phyloP scores from a whole-genome alignment of 176 grass and related monocot species.

The Lolium perenne region DNA sequence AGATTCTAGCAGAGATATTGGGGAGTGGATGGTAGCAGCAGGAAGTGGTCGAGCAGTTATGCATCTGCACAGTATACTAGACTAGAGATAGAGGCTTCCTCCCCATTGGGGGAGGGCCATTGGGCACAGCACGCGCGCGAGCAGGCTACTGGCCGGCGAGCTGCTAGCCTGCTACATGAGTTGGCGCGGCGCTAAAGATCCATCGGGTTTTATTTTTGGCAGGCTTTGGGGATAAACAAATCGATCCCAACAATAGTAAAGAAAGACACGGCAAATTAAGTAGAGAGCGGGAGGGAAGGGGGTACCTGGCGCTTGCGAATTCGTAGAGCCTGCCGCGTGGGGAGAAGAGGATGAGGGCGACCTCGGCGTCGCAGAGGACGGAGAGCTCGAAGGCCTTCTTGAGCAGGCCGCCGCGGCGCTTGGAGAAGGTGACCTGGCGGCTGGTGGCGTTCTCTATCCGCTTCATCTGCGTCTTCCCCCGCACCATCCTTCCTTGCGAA shows the following conservation, averaged over 20 bases:
- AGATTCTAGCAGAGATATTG: conserved; percentile 35
- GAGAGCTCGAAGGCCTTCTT: conserved; percentile 98
- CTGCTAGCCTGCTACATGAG: neutral
- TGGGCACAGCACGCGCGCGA: neutral
- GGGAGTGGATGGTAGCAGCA: neutral
- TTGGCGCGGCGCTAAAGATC: conserved; percentile 31
- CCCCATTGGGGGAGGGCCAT: neutral
- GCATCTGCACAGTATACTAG: neutral
- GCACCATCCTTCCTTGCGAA: conserved; percentile 58
- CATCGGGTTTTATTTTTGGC: conserved; percentile 29
- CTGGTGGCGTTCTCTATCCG: conserved; percentile 79
- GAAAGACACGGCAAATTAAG: conserved; percentile 1
- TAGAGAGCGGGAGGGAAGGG: no score
- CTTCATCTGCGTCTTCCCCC: conserved; percentile 84
- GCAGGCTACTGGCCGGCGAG: neutral
- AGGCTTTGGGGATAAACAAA: conserved; percentile 25
- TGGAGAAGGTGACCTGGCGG: conserved; percentile 94
- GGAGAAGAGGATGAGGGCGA: conserved; percentile 86
- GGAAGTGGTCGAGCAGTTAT: neutral
- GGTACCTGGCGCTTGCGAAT: conserved; percentile 60
- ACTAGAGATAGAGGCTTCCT: neutral
- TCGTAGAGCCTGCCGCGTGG: conserved; percentile 73
- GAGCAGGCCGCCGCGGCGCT: conserved; percentile 80
- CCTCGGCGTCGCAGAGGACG: conserved; percentile 92
- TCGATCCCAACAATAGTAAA: conserved; percentile 24